Evolutionary conservation across 1,284 basidiomycete genomes (phyloP), one percentile per base, ranked within the genome.

Genomic region (Cystobasidium sp.): DNA sequence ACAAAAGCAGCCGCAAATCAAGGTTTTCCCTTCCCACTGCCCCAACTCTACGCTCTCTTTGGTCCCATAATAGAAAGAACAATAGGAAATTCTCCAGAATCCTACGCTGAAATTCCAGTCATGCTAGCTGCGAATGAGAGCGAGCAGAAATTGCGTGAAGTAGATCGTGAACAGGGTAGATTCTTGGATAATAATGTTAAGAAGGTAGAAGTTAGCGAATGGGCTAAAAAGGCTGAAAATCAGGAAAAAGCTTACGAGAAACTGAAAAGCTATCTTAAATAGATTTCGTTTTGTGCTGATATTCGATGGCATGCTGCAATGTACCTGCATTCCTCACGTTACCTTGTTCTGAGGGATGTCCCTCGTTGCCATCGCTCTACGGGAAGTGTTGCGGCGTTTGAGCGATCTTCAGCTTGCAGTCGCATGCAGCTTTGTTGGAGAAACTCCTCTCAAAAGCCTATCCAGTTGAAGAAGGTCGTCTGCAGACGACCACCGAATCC

Each of bases 401-500:
- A n/a, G n/a, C n/a, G n/a, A n/a, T n/a, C n/a, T n/a, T n/a, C n/a
- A n/a, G n/a, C n/a, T n/a, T n/a, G n/a, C n/a, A n/a, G n/a, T n/a
- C n/a, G n/a, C n/a, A n/a, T n/a, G n/a, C n/a, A n/a, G n/a, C n/a
- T n/a, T n/a, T n/a, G n/a, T n/a, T n/a, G n/a, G n/a, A n/a, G n/a
- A n/a, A n/a, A n/a, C n/a, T n/a, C n/a, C n/a, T n/a, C n/a, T n/a
- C n/a, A n/a, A n/a, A n/a, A 16, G 16, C 6, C 20, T 51, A 51
- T 51, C 47, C 20, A 51, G 47, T 51, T 51, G 14, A 16, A 20
- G 20, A 16, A 55, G 10, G 24, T 31, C 22, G 0, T n/a, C 51
- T 31, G 82, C 78, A 80, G 12, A 78, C 81, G 16, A 81, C 77
- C 18, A 82, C 79, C 1, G 79, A 76, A 69, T 82, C 82, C 14